Base-by-base conservation (phyloP, 495 filamentous ascomycete genomes). In the Aspergillus funiculosus region DNA sequence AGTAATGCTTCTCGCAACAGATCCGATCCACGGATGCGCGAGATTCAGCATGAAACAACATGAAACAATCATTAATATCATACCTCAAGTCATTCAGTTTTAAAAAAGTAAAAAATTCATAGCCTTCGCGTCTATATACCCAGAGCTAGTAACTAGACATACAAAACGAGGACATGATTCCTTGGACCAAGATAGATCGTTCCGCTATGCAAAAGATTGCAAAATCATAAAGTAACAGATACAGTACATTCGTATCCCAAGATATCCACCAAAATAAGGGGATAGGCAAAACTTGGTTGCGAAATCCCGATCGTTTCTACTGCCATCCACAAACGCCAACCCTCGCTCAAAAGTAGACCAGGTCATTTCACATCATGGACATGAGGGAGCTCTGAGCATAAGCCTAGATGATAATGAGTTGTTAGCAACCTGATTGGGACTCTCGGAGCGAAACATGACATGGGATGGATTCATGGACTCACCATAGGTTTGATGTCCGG, bases 401-500 rank as follows among this genome's bases (percentile, higher is more conserved):
- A 22, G 86, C 86, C 83, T 86, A 50, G 10, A 37, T 8, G 21
- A 37, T 27, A 8, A 21, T 21, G 9, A 17, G 35, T 46, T 36
- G 9, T 41, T 11, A 40, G 34, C n/a, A 18, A 40, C 10, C 45
- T 21, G 13, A 36, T 13, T n/a, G n/a, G n/a, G n/a, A n/a, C n/a
- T n/a, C n/a, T n/a, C n/a, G n/a, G n/a, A n/a, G n/a, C n/a, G n/a
- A n/a, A 35, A 9, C 18, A 15, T 24, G 42, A 20, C 24, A 6
- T 7, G 34, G 18, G 19, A 31, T 7, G 4, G 17, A 44, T 14
- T 13, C 20, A 9, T 5, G 5, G 27, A 64, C 77, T 70, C 70
- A 88, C 87, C 90, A 97, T 98, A 8, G 92, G 89, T 62, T 84
- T 86, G 61, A 97, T 89, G 47, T 89, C 77, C 5, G 92, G 92